Base-by-base conservation (phyloP, 2,329 filamentous ascomycete species). In the Aureobasidium pullulans region DNA sequence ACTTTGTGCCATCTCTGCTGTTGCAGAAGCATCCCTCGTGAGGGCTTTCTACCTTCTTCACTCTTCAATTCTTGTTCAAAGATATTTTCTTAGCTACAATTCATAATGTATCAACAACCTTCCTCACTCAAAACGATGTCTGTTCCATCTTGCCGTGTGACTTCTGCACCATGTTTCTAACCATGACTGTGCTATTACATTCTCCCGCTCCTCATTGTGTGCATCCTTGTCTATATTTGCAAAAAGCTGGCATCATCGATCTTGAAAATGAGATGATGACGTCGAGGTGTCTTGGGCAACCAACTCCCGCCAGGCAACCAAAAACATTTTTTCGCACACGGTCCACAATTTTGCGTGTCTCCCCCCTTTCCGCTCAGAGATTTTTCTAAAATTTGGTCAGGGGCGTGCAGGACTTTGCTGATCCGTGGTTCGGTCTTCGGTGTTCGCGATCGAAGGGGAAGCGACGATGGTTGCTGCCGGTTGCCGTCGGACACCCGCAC, bases 231-330 rank as follows among this genome's bases (percentile, higher is more conserved):
- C 37, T 15, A 23, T 32, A 9, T 31, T 8, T 37, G n/a, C 48
- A 40, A 16, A 42, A 54, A 37, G 29, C 23, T 52, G 34, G 50
- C 50, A 54, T 54, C 50, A 54, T 54, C 39, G 50, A 54, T 54
- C 19, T 43, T 6, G 10, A 42, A 42, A 32, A 54, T 54, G 50
- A 54, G 10, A 42, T 31, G 28, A 54, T 54, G 50, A 54, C 50
- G 50, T 54, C 15, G 16, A 16, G n/a, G 23, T 37, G 29, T 49
- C 31, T 11, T 16, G 44, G 23, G 32, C n/a, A 39, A 48, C 46
- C 3, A 49, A 32, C 23, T 50, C 40, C 48, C 48, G 23, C 23
- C 48, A 39, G 36, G 34, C 47, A 40, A 40, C 34, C 32, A 37
- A 36, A 13, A 9, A 9, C 32, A 31, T 19, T 11, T 4, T 23